A percentile compares a stretch with the other conserved stretches of the same genome.
phyloP scores from a whole-genome alignment of 306 rosid genomes.

The Delonix regia region DNA sequence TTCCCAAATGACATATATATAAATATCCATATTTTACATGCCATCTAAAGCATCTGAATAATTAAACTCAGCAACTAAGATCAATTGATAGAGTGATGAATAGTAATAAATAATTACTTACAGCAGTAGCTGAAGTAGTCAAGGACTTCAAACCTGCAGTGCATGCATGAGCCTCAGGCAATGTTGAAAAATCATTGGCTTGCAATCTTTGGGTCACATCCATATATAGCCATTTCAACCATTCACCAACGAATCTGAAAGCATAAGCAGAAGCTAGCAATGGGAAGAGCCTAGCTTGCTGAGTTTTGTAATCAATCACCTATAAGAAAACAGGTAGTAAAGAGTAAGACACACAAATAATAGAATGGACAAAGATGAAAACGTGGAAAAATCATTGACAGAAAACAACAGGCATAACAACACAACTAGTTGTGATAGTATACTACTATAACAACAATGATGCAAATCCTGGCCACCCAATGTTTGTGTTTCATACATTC shows the following conservation, averaged over 20 bases:
- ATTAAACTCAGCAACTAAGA: slow-evolving; percentile 8
- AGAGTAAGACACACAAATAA: slow-evolving; percentile 18
- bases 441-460: neutral
- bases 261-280: slow-evolving; percentile 99
- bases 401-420: neutral
- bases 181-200: slow-evolving; percentile 79
- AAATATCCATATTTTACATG: slow-evolving; percentile 12
- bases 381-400: neutral
- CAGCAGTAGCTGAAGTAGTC: slow-evolving; percentile 93
- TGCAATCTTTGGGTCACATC: slow-evolving; percentile 85
- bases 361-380: neutral
- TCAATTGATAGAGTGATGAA: slow-evolving; percentile 10
- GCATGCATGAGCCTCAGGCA: slow-evolving; percentile 99
- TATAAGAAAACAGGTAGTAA: slow-evolving; percentile 40
- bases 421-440: neutral
- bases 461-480: neutral
- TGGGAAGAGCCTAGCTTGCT: slow-evolving; percentile 93
- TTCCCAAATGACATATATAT: neutral
- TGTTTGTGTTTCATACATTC: neutral
- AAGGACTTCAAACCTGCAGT: slow-evolving; percentile 96
- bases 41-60: slow-evolving; percentile 8
- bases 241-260: slow-evolving; percentile 91
- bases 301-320: slow-evolving; percentile 99
- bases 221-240: slow-evolving; percentile 88
- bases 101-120: slow-evolving; percentile 46